Evolutionary conservation across 345 rosid species (phyloP), one percentile per base, ranked within the genome.

Genomic region (Eucalyptus shirleyi): DNA sequence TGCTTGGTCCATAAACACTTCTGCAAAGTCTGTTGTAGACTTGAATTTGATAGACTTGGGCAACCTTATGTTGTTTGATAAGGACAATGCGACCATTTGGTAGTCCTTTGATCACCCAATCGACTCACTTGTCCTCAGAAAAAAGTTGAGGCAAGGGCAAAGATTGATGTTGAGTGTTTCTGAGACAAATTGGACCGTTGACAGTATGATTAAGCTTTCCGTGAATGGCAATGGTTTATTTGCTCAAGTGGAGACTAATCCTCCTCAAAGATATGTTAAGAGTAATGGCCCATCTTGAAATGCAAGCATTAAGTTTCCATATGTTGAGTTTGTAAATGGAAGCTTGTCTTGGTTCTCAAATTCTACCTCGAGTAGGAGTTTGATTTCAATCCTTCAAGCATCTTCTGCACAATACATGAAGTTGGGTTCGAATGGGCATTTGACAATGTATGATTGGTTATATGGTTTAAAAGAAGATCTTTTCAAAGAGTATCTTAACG

Each of bases 401-500:
- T 60, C 87, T 24, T 88, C 88, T 28, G n/a, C 51, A 30, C 89
- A 86, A 28, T 88, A 67, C 89, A 51, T 91, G 87, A 90, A 30
- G 45, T 59, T 92, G 44, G 90, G 72, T 24, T 24, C 87, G 5
- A 93, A 92, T 87, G 93, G 94, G 12, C 90, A 90, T 85, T 89
- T 92, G 34, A 88, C 28, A 67, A 89, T 88, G 44, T 86, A 92
- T 15, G 51, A 15, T n/a, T n/a, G n/a, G n/a, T n/a, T n/a, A 0
- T 1, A 3, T 14, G 7, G 40, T 89, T 42, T 5, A 10, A 34
- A 12, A 56, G 80, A 18, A 50, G 87, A 88, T 47, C 67, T 80
- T 49, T 67, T 88, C 11, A 0, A 11, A 12, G 1, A 10, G 7
- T 1, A 34, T 9, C 1, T 72, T 24, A 19, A 12, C 4, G 6